Evolutionary conservation across 306 rosid species (phyloP).

Genomic region (Cicer cuneatum): DNA sequence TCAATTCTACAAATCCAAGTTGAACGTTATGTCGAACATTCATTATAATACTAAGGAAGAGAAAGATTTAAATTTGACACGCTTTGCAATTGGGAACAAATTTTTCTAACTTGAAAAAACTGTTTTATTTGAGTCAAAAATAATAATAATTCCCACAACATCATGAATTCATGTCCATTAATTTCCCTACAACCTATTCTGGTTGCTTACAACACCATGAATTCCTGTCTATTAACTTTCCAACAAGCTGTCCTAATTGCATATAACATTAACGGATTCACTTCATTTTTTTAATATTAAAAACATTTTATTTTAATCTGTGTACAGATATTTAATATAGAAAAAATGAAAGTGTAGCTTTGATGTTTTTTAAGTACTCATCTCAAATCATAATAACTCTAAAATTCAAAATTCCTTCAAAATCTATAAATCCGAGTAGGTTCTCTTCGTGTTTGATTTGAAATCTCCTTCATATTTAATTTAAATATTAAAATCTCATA

Average conservation of each 20-base stretch:
- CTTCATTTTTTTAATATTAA: slow-evolving; percentile 6
- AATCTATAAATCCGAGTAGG: too few species aligned
- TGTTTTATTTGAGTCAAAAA: background rate
- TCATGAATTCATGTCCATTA: background rate
- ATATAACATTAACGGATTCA: background rate
- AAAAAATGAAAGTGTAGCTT: background rate
- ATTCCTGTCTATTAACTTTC: background rate
- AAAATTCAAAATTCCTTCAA: too few species aligned
- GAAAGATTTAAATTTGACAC: background rate
- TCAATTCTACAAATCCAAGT: too few species aligned
- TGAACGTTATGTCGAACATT: too few species aligned
- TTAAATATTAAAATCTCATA: too few species aligned
- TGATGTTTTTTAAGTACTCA: too few species aligned
- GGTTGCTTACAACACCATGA: background rate
- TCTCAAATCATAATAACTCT: too few species aligned
- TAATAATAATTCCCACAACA: background rate
- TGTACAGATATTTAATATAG: background rate
- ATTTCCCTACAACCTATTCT: background rate
- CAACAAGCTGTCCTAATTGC: background rate
- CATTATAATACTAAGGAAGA: background rate
- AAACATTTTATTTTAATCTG: background rate
- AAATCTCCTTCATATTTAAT: too few species aligned
- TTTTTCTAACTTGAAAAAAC: background rate
- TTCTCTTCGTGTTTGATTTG: too few species aligned
- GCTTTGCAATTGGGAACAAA: background rate